Evolutionary conservation across 2,329 filamentous ascomycete genomes (phyloP), one percentile per base, ranked within the genome.

Genomic region (Drechslerella dactyloides): DNA sequence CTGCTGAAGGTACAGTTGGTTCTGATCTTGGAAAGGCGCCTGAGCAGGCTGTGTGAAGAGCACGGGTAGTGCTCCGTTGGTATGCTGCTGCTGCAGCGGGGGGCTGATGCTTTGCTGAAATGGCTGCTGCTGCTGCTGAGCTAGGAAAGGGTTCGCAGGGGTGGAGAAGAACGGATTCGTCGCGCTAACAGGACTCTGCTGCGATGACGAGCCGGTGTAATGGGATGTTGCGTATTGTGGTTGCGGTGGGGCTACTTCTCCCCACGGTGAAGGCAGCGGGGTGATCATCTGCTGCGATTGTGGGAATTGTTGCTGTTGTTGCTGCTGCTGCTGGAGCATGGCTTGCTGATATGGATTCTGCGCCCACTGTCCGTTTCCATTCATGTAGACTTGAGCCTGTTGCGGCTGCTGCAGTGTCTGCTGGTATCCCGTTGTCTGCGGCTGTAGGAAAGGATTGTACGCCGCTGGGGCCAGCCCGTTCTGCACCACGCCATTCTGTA

Each of bases 1-100:
- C 33, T 78, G 77, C 24, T 80, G 75, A 19, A 78, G 75, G 57
- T 78, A 77, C 69, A 79, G 79, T 24, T 80, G 79, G 52, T 81
- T 80, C 60, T 76, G 69, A 74, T 76, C 58, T 77, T 78, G 11
- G 78, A 74, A 56, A 75, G 72, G 73, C 61, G 77, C 74, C 78
- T 79, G 66, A 76, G 77, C 73, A 78, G 80, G 62, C 69, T 79
- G 79, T 68, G 66, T 55, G 56, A 65, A 66, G n/a, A 65, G 35
- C 23, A 73, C 60, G 1, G 66, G 66, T 5, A 64, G 42, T 4
- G 55, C 17, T 5, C 66, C 75, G 24, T 50, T 56, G 30, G 75
- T 73, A 33, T 76, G 73, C 33, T 74, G 73, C 51, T 78, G 77
- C 17, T 74, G 74, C 15, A 70, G 40, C 3, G 66, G 66, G 7